Evolutionary conservation across 2,329 filamentous ascomycete species (phyloP).

Genomic region (Botrytis byssoidea): DNA sequence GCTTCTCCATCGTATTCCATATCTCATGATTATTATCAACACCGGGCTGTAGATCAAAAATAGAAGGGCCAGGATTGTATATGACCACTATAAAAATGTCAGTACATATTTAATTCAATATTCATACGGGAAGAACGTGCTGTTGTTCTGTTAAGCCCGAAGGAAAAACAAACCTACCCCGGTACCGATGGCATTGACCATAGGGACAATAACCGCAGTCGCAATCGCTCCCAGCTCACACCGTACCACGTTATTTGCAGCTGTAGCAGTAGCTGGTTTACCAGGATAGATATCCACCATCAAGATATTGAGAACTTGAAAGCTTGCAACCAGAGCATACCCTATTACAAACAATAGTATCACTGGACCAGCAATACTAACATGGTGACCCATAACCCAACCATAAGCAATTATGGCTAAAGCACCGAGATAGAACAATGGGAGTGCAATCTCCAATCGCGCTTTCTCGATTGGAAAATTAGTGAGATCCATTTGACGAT

Average conservation of each 20-base stretch:
- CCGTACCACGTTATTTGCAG: slow-evolving; percentile 55
- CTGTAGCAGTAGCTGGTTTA: slow-evolving; percentile 44
- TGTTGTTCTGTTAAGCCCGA: neutral
- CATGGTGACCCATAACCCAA: slow-evolving; percentile 47
- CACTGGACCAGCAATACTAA: slow-evolving; percentile 48
- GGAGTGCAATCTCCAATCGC: slow-evolving; percentile 49
- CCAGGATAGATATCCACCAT: slow-evolving; percentile 53
- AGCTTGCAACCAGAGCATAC: slow-evolving; percentile 52
- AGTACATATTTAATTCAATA: neutral
- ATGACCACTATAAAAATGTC: slow-evolving; percentile 43
- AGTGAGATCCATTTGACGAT: slow-evolving; percentile 49
- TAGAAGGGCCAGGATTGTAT: slow-evolving; percentile 42
- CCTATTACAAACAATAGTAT: slow-evolving; percentile 50
- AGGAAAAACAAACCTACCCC: slow-evolving; percentile 36
- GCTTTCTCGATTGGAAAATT: slow-evolving; percentile 53
- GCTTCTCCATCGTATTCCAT: neutral
- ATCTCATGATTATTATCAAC: neutral
- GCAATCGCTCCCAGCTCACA: slow-evolving; percentile 55
- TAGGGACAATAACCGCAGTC: slow-evolving; percentile 51
- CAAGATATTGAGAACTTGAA: slow-evolving; percentile 51
- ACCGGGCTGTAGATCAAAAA: neutral
- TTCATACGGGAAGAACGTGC: neutral
- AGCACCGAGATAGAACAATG: slow-evolving; percentile 51
- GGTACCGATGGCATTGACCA: slow-evolving; percentile 51
- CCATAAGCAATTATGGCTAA: slow-evolving; percentile 50